Conservation (phyloP, 1,139 yeast genomes). For the Lodderomyces oxycetoniae region DNA sequence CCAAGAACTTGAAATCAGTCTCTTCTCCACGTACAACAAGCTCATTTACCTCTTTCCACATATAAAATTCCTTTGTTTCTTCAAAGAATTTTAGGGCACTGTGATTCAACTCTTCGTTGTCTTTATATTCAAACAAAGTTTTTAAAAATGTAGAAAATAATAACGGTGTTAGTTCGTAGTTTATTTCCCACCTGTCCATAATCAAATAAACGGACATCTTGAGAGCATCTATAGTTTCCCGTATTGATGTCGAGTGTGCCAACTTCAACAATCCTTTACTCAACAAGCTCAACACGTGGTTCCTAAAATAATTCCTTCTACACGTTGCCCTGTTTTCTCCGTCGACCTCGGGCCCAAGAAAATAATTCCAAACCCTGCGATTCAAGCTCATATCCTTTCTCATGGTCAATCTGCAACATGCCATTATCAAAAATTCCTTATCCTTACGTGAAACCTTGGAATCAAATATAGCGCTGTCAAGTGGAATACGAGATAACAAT, state of each 20-base stretch:
- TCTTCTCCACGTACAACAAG: conserved; percentile 10
- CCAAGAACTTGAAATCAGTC: conserved; percentile 40
- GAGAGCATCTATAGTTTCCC: conserved; percentile 46
- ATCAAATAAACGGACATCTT: conserved; percentile 60
- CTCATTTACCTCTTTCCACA: conserved; percentile 58
- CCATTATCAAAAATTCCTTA: conserved; percentile 51
- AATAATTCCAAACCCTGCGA: conserved; percentile 88
- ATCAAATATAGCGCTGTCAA: conserved; percentile 57
- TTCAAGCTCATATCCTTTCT: conserved; percentile 90
- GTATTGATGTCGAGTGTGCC: conserved; percentile 10
- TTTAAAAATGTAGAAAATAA: conserved; percentile 62
- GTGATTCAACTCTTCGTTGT: conserved; percentile 42
- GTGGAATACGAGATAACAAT: conserved; percentile 60
- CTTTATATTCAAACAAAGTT: conserved; percentile 23
- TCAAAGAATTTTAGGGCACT: conserved; percentile 73
- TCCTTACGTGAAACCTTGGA: conserved; percentile 47
- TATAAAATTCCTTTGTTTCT: conserved; percentile 71
- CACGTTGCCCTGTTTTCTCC: conserved; percentile 11
- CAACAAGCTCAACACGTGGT: conserved; percentile 50
- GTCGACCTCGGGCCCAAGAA: conserved; percentile 64
- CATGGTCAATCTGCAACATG: conserved; percentile 65
- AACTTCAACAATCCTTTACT: conserved; percentile 49
- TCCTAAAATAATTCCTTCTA: conserved; percentile 49
- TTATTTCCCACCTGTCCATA: conserved; percentile 93
- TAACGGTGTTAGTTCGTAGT: conserved; percentile 63